Evolutionary conservation across 2,329 filamentous ascomycete genomes (phyloP), one percentile per base, ranked within the genome.

Genomic region (Ceratocystis lukuohia): DNA sequence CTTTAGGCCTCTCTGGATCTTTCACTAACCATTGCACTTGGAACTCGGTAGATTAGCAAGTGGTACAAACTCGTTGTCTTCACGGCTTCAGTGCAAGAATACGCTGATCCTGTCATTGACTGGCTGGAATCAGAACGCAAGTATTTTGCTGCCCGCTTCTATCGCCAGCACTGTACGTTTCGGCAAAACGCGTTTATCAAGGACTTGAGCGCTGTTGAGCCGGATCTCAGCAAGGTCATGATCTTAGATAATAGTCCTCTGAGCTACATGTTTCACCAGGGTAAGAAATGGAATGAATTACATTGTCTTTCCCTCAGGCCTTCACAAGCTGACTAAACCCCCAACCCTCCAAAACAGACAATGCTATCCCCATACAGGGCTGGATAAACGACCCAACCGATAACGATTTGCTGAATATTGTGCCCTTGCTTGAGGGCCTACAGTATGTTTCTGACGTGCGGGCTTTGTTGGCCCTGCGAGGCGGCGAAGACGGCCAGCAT

Each of bases 311-410:
- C 50, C 59, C 57, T 30, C 65, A 33, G 25, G 20, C 65, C n/a
- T 41, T 15, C 1, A 41, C 20, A 5, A 7, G n/a, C 22, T 50
- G 17, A 50, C 48, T 50, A 50, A 50, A 3, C 37, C 46, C 22
- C n/a, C 17, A 56, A 17, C 50, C 12, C 20, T 64, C 44, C 17
- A 8, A 8, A 67, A 5, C 73, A 99, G 94, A 99, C 76, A 99
- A 99, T 78, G 94, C 94, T 63, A 96, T 99, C 72, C 94, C 94
- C 2, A 97, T 99, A 74, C 93, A 97, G 79, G 94, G 94, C 73
- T 99, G 94, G 94, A 97, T 99, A 77, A 96, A 88, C 75, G 94
- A 99, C 77, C 94, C 94, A 25, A 97, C 94, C 30, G 94, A 99
- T 77, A 94, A 92, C 74, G 93, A 96, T 74, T 80, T 99, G 70